Evolutionary conservation across 73 alveolate species (phyloP).

Genomic region (Blepharisma japonicum): DNA sequence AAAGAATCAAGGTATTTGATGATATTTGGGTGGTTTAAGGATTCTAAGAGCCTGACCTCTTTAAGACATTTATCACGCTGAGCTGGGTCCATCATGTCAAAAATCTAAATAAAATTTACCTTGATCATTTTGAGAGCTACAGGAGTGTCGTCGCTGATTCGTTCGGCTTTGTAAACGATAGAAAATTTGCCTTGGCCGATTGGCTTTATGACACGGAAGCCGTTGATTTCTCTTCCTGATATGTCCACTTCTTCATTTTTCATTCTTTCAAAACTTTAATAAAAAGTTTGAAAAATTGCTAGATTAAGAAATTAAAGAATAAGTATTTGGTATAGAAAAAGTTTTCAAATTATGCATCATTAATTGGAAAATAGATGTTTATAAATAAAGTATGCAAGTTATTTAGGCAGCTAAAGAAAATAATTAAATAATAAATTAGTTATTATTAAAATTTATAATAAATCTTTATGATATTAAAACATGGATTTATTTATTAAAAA

Average conservation of each 20-base stretch:
- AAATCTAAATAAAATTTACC: conserved; percentile 47
- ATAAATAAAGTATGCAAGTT: too few species aligned
- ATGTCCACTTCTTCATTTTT: conserved; percentile 5
- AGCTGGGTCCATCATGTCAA: conserved; percentile 95
- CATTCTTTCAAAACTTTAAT: not conserved
- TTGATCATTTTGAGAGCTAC: conserved; percentile 92
- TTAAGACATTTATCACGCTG: conserved; percentile 93
- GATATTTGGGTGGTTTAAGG: conserved; percentile 90
- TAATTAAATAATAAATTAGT: too few species aligned
- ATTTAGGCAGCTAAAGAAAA: too few species aligned
- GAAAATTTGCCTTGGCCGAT: conserved; percentile 97
- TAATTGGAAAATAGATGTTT: too few species aligned
- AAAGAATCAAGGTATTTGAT: conserved; percentile 90
- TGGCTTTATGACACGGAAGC: conserved; percentile 47
- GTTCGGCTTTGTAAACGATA: conserved; percentile 89
- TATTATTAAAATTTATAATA: too few species aligned
- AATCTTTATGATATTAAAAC: too few species aligned
- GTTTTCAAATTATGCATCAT: too few species aligned
- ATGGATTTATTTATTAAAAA: too few species aligned
- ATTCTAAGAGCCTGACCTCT: conserved; percentile 78
- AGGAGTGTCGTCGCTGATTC: conserved; percentile 54
- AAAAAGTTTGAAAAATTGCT: too few species aligned
- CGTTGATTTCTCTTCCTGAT: conserved; percentile 42
- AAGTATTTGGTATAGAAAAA: too few species aligned
- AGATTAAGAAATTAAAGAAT: too few species aligned